Percentiles rank a stretch among this genome's conserved stretches.
phyloP scores from a whole-genome alignment of 2,329 filamentous ascomycete species.

The Beauveria caledonica region DNA sequence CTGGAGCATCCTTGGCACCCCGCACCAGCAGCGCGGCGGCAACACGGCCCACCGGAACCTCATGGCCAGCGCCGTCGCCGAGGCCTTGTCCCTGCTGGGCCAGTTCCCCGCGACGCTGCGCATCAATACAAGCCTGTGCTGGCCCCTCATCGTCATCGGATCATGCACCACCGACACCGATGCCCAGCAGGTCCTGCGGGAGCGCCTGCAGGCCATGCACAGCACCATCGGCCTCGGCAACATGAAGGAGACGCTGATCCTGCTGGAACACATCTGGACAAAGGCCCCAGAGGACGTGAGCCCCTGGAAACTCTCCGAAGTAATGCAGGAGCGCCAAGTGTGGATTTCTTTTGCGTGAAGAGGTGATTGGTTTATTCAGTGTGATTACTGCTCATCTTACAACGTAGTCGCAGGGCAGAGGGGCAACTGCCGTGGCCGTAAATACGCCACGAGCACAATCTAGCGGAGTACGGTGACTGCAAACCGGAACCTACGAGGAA shows the following conservation, averaged over 20 bases:
- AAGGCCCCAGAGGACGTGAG: slow-evolving; percentile 22
- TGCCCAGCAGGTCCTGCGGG: slow-evolving; percentile 28
- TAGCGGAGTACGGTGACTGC: neutral
- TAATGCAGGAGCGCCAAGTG: slow-evolving; percentile 38
- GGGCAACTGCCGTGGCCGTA: too few relatives aligned
- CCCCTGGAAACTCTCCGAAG: slow-evolving; percentile 36
- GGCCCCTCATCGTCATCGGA: slow-evolving; percentile 31
- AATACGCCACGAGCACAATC: neutral
- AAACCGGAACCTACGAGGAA: neutral
- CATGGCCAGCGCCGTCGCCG: slow-evolving; percentile 22
- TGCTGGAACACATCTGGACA: slow-evolving; percentile 36
- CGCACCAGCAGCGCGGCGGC: slow-evolving; percentile 16
- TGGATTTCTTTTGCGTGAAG: slow-evolving; percentile 40
- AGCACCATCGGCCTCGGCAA: slow-evolving; percentile 35
- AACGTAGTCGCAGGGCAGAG: too few relatives aligned
- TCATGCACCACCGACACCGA: slow-evolving; percentile 26
- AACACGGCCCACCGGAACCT: slow-evolving; percentile 18
- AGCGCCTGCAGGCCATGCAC: slow-evolving; percentile 26
- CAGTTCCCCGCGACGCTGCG: slow-evolving; percentile 25
- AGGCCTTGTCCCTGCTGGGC: slow-evolving; percentile 23
- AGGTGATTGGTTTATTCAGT: neutral
- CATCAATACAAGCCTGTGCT: slow-evolving; percentile 33
- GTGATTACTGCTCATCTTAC: neutral
- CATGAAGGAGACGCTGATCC: slow-evolving; percentile 32
- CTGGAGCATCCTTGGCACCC: slow-evolving; percentile 25